phyloP scores from a whole-genome alignment of 1,284 basidiomycete genomes.

The Ganoderma sinense region DNA sequence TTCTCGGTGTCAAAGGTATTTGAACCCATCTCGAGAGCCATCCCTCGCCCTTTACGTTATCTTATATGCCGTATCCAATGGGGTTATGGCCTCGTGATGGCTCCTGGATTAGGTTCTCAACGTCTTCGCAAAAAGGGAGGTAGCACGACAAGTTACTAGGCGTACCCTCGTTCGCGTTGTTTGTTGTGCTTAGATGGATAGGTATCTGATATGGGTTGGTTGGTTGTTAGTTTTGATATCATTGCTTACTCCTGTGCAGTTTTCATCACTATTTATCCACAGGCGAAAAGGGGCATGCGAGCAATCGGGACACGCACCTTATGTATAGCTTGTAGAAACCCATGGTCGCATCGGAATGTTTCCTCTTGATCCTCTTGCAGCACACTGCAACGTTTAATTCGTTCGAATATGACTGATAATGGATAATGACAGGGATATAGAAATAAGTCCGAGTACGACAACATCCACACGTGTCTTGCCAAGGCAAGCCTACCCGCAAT shows the following conservation, averaged over 20 bases:
- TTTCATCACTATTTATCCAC: neutral
- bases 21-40: neutral
- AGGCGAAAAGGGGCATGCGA: neutral
- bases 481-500: neutral
- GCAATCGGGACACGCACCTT: neutral
- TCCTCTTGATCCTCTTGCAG: neutral
- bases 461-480: neutral
- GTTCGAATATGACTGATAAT: neutral
- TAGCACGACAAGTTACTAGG: neutral
- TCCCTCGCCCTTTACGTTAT: too few relatives aligned
- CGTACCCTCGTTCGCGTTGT: neutral
- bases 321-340: neutral
- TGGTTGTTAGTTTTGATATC: neutral
- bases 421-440: neutral
- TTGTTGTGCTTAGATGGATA: neutral
- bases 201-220: too few relatives aligned
- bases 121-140: neutral
- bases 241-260: neutral
- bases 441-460: neutral
- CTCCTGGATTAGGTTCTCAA: neutral
- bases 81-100: neutral
- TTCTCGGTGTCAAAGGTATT: neutral
- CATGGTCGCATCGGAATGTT: neutral
- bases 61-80: neutral
- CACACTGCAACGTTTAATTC: neutral